A percentile compares a stretch with the other conserved stretches of the same genome.
Evolutionary conservation across 228 moss, liverwort and hornwort genomes (phyloP).

Genomic region (Sphagnum fallax): DNA sequence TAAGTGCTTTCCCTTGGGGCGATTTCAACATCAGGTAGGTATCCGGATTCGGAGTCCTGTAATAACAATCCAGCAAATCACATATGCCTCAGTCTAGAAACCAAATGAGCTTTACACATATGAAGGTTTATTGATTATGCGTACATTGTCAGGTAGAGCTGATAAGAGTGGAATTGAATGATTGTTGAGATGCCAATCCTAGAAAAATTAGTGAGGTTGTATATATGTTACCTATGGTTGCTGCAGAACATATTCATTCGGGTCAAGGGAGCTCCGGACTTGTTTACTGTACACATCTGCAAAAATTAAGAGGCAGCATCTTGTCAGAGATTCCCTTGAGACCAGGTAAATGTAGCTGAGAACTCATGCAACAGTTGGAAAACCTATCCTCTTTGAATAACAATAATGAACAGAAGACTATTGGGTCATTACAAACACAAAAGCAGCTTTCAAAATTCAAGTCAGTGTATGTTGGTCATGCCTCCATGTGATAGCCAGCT

Average conservation of each 20-base stretch:
- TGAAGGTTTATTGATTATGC: too few relatives aligned
- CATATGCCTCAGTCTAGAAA: background rate
- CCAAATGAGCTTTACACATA: background rate
- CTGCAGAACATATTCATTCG: conserved; percentile 87
- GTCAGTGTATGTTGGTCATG: conserved; percentile 7
- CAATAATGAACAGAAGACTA: background rate
- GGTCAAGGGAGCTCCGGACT: conserved; percentile 71
- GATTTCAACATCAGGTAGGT: conserved; percentile 71
- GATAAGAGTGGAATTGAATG: too few relatives aligned
- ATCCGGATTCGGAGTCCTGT: conserved; percentile 88
- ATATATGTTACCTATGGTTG: conserved; percentile 53
- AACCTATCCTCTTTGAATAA: background rate
- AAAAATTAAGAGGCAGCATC: background rate
- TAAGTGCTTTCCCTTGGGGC: conserved; percentile 69
- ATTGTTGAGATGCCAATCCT: too few relatives aligned
- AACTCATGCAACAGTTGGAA: too few relatives aligned
- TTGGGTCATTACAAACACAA: background rate
- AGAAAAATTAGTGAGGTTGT: too few relatives aligned
- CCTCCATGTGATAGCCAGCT: conserved; percentile 98
- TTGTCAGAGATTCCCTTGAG: too few relatives aligned
- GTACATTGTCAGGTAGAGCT: too few relatives aligned
- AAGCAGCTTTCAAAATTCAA: background rate
- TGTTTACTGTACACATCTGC: conserved; percentile 83
- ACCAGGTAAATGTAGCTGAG: too few relatives aligned
- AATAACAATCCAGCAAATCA: background rate